Evolutionary conservation across 306 rosid species (phyloP).

Genomic region (Castanospermum australe): DNA sequence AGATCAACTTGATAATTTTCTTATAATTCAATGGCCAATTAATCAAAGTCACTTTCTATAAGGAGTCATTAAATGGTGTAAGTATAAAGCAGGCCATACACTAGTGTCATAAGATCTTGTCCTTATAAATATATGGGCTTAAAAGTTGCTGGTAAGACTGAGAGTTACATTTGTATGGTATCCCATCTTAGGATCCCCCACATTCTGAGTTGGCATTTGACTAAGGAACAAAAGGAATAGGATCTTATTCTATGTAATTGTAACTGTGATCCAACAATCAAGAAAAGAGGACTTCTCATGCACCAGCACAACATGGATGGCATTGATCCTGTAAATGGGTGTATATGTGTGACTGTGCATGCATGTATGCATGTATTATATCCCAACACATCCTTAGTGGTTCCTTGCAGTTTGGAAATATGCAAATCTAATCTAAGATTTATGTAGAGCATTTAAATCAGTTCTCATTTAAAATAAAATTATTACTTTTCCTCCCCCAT

Average conservation of each 20-base stretch:
- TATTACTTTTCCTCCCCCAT: neutral
- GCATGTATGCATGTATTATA: neutral
- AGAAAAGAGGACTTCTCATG: neutral
- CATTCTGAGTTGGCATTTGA: neutral
- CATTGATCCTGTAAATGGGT: neutral
- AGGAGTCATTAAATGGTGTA: neutral
- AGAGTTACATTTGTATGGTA: neutral
- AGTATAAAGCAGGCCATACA: neutral
- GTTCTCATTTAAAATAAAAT: constrained; percentile 7
- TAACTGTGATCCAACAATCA: neutral
- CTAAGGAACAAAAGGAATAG: neutral
- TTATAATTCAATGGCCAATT: neutral
- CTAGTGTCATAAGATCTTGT: neutral
- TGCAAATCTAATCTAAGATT: constrained; percentile 3
- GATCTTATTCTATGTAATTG: neutral
- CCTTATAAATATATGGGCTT: neutral
- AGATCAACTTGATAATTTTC: neutral
- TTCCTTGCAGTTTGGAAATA: constrained; percentile 17
- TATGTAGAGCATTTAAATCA: neutral
- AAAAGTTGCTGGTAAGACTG: neutral
- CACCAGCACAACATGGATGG: neutral
- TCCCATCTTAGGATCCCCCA: neutral
- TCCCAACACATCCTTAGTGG: neutral
- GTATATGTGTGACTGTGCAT: neutral
- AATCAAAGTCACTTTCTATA: neutral